Conservation (phyloP, 306 rosid genomes). For the Trifolium repens region DNA sequence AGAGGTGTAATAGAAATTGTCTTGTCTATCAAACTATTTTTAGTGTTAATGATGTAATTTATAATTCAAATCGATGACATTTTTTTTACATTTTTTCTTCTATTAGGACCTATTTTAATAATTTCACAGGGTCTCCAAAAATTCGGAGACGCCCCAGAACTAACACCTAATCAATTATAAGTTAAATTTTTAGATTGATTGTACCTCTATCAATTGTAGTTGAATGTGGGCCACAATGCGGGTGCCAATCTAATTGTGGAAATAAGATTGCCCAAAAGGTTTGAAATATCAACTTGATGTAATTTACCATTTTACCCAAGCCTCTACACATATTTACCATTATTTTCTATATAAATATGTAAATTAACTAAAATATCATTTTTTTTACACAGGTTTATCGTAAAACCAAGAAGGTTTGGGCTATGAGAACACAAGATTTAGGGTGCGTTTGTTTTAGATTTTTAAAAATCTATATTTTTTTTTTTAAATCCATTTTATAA, state of each 20-base stretch:
- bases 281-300: constrained; percentile 13
- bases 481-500: too few relatives aligned
- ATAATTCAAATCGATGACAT: too few relatives aligned
- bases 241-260: constrained; percentile 23
- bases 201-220: constrained; percentile 5
- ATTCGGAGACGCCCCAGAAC: too few relatives aligned
- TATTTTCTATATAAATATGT: not conserved
- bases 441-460: too few relatives aligned
- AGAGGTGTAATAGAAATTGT: too few relatives aligned
- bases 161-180: not conserved
- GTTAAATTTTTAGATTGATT: constrained; percentile 5
- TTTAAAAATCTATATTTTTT: too few relatives aligned
- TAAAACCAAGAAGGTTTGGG: constrained; percentile 21
- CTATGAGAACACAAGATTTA: constrained; percentile 16
- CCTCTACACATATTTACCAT: not conserved
- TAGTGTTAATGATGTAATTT: too few relatives aligned
- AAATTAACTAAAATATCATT: not conserved
- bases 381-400: constrained; percentile 29
- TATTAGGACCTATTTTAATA: too few relatives aligned
- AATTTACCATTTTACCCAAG: not conserved
- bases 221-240: constrained; percentile 36
- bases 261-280: constrained; percentile 12
- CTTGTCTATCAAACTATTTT: too few relatives aligned
- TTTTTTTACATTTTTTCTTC: too few relatives aligned
- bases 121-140: too few relatives aligned